Conservation (phyloP, 108 stramenopile species). For the Cyclostephanos invisitatus region DNA sequence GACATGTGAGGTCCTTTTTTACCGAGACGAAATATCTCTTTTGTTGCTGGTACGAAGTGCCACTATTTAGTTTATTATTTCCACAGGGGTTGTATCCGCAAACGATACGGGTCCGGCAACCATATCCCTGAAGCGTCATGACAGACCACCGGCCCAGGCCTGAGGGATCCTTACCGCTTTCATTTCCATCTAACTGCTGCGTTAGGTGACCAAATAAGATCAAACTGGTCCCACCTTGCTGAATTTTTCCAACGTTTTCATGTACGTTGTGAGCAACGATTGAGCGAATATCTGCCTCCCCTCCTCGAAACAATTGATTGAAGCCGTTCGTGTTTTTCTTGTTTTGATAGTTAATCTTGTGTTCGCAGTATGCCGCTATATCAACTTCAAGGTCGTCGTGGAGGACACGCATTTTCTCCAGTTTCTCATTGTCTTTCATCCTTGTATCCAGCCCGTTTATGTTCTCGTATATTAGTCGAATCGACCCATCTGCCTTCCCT, state of each 20-base stretch:
- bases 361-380: not conserved
- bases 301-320: not conserved
- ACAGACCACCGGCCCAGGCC: slow-evolving; percentile 6
- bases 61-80: not conserved
- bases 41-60: not conserved
- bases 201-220: not conserved
- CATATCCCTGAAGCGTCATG: not conserved
- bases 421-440: not conserved
- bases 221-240: not conserved
- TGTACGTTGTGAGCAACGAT: not conserved
- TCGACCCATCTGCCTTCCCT: not conserved
- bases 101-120: not conserved
- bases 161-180: slow-evolving; percentile 1
- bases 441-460: not conserved
- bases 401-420: not conserved
- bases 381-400: not conserved
- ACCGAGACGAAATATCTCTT: not conserved
- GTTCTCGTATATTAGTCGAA: not conserved
- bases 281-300: not conserved
- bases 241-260: not conserved
- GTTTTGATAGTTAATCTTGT: not conserved
- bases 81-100: not conserved
- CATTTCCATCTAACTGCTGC: not conserved
- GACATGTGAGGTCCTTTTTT: not conserved
- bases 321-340: not conserved